Evolutionary conservation across 257 asterid species (phyloP), one percentile per base, ranked within the genome.

Genomic region (Fraxinus cuspidata): DNA sequence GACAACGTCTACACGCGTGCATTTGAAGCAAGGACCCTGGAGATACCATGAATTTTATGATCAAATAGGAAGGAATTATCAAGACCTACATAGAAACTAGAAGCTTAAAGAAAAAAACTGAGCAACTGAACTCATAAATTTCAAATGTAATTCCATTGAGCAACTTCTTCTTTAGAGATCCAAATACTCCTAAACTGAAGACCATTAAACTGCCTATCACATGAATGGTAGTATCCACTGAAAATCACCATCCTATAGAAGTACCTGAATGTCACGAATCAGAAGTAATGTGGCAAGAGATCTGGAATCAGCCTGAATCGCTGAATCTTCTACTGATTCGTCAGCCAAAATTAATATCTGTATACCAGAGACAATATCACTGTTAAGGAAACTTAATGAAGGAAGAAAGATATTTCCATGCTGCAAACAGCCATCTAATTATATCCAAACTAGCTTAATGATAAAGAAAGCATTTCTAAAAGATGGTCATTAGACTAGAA

Each of bases 191-290:
- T 58, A n/a, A n/a, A 27, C 29, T 58, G 13, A 58, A n/a, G 29
- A n/a, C 66, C 27, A 58, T 15, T 58, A 23, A 23, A 23, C 21
- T 40, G 47, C 47, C 47, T 40, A 10, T 1, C 47, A 40, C 47
- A 1, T 0, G 21, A 49, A 49, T 49, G 21, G 58, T 21, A 49
- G 66, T n/a, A 11, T 58, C 10, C 12, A n/a, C 9, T 35, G 53
- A 74, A 76, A 64, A 31, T 72, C 27, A 56, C 56, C 38, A 40
- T 49, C 75, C 74, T 76, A 70, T 37, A 42, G 63, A 65, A 34
- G 76, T 87, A 91, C 97, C 97, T 91, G 97, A 82, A 93, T 91
- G 85, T 93, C 97, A 74, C 96, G 97, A 81, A 93, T 91, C 85
- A 91, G 85, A 78, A 93, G 87, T 76, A 93, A 86, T 51, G 97